Evolutionary conservation across 2,329 filamentous ascomycete genomes (phyloP), one percentile per base, ranked within the genome.

Genomic region (Cordyceps militaris): DNA sequence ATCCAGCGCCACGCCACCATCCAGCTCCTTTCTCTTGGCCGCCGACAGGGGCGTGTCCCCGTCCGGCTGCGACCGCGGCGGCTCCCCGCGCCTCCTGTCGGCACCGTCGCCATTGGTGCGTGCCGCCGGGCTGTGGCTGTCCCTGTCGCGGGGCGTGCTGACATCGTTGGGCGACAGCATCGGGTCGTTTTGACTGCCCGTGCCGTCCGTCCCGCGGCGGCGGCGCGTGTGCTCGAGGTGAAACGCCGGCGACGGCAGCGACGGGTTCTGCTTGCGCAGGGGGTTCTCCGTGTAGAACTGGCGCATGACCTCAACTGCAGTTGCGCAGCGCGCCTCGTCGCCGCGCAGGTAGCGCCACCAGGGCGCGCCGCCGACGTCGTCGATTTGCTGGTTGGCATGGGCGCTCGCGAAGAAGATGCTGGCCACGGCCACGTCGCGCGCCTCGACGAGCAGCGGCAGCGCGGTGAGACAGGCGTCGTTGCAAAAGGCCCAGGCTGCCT

Each of bases 401-500:
- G 85, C 84, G 59, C 89, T 88, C 6, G 89, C 90, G 60, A 93
- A 94, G 73, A 95, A 97, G 26, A 99, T 82, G 19, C 91, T 87
- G 26, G 85, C 87, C 32, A 93, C 88, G 16, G 93, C 91, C 55
- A 97, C 89, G 40, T 91, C 89, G 42, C 85, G 83, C 16, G 91
- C 84, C 21, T 85, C 84, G 70, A 92, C 88, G 30, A 95, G 79
- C 3, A 99, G 80, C 60, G 92, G 95, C 50, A 97, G 79, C 42
- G 87, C 83, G 1, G 93, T 97, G 60, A 93, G 83, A 63, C 86
- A 89, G 21, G 88, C 88, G 72, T 99, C 94, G 69, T 95, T 97
- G 62, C 96, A 84, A 66, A 97, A 97, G 0, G 91, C 88, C 91
- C 94, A 97, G 1, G 91, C 88, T 0, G 89, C 85, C 71, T 96